Evolutionary conservation across 345 rosid species (phyloP).

Genomic region (Citrus cavaleriei): DNA sequence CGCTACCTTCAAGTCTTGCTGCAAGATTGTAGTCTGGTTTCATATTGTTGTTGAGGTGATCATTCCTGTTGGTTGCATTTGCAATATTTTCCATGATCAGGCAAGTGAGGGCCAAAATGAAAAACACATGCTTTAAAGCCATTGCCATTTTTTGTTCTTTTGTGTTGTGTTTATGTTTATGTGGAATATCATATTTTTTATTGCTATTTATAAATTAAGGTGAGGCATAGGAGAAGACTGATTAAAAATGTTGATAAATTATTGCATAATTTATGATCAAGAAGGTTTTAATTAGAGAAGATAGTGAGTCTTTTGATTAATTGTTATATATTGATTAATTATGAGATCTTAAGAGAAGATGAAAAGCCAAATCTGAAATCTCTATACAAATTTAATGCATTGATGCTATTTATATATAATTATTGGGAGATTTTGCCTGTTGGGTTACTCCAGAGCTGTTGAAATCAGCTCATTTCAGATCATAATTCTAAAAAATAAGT

Average conservation of each 20-base stretch:
- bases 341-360: background rate
- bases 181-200: background rate
- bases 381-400: too few relatives aligned
- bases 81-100: constrained; percentile 8
- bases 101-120: constrained; percentile 16
- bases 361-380: background rate
- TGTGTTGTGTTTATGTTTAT: background rate
- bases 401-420: background rate
- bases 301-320: background rate
- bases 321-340: background rate
- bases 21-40: constrained; percentile 22
- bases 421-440: background rate
- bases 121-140: constrained; percentile 13
- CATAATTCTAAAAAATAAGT: background rate
- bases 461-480: background rate
- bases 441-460: background rate
- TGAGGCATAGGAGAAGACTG: too few relatives aligned
- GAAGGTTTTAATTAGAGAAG: background rate
- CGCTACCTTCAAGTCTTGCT: constrained; percentile 31
- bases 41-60: background rate
- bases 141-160: background rate
- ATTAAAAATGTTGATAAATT: too few relatives aligned
- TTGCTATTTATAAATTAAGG: background rate
- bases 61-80: constrained; percentile 9
- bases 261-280: too few relatives aligned